A percentile compares a stretch with the other conserved stretches of the same genome.
Evolutionary conservation across 1,284 basidiomycete genomes (phyloP).

Genomic region (Trichosporon coremiiforme): DNA sequence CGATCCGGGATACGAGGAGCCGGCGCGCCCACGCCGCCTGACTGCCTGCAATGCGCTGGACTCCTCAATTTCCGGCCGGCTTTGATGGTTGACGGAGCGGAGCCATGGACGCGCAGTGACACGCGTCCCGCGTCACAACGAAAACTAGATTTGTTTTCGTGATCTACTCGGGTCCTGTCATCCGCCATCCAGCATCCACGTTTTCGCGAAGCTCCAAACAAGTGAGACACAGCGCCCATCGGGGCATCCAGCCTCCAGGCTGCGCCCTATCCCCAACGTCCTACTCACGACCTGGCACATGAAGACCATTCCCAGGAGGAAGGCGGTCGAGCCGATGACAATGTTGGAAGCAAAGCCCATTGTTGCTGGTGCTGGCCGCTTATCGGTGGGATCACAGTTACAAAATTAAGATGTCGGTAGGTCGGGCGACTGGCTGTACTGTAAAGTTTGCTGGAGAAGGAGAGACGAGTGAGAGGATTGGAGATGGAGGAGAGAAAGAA

Average conservation of each 20-base stretch:
- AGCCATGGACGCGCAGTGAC: neutral
- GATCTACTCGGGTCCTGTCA: neutral
- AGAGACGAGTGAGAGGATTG: neutral
- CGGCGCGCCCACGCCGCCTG: constrained; percentile 1
- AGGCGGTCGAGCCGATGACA: constrained; percentile 78
- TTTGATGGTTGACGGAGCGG: neutral
- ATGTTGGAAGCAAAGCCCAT: constrained; percentile 87
- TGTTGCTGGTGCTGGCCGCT: constrained; percentile 22
- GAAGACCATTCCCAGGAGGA: constrained; percentile 83
- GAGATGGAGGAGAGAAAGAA: neutral
- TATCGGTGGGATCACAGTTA: neutral
- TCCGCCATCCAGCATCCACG: neutral
- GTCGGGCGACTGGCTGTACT: neutral
- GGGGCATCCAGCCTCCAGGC: too few species aligned
- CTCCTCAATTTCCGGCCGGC: neutral
- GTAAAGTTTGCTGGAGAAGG: neutral
- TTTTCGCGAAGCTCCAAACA: neutral
- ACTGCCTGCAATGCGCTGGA: neutral
- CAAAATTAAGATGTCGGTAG: neutral
- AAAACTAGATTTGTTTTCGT: neutral
- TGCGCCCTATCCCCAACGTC: neutral
- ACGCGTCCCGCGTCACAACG: neutral
- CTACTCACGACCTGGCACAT: constrained; percentile 65
- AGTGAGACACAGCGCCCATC: neutral
- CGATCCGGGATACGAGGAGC: neutral